phyloP scores from a whole-genome alignment of 441 rosid genomes.

The Gossypium aridum region DNA sequence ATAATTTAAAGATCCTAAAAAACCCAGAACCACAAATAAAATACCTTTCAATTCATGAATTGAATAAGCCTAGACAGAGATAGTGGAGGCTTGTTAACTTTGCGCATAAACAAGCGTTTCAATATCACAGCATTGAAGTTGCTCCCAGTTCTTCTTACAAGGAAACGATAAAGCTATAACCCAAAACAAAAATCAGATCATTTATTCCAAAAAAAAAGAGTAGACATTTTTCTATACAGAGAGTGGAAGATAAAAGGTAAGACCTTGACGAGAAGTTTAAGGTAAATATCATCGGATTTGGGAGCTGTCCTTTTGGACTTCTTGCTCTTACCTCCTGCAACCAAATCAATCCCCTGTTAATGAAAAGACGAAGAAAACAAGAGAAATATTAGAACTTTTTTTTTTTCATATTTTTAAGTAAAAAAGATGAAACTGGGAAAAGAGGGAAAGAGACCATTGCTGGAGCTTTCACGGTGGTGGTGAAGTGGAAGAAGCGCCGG shows the following conservation, averaged over 20 bases:
- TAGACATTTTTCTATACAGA: background rate
- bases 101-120: constrained; percentile 94
- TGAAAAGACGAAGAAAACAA: background rate
- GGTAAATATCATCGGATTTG: too few species aligned
- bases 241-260: background rate
- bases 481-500: background rate
- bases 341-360: constrained; percentile 73
- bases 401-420: too few species aligned
- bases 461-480: background rate
- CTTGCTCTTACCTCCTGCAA: constrained; percentile 93
- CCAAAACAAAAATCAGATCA: background rate
- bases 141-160: constrained; percentile 74
- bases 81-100: constrained; percentile 74
- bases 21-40: background rate
- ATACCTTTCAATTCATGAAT: constrained; percentile 60
- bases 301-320: constrained; percentile 37
- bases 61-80: constrained; percentile 65
- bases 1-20: background rate
- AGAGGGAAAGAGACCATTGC: constrained; percentile 30
- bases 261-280: constrained; percentile 61
- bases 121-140: constrained; percentile 81
- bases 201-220: background rate
- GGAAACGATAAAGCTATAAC: constrained; percentile 64
- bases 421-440: background rate
- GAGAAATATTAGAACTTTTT: background rate